These are phyloP conservation scores for Solidago caesia DNA, from an alignment of 129 eudicot species.

Conservation along the genomic window DNA sequence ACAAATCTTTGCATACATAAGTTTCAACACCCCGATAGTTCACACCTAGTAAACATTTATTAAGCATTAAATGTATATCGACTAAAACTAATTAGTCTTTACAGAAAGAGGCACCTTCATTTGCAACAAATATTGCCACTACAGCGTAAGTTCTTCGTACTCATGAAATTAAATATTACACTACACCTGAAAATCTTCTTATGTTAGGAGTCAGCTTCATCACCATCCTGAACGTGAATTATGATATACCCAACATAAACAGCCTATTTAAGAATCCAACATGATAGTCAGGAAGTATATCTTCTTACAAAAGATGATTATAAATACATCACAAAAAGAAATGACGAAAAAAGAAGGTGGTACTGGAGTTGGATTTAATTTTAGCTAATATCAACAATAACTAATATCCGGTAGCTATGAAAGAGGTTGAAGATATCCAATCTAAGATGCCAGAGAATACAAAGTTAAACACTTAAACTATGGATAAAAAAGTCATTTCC, in stretches of 20 bases:
- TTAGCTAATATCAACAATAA: slow-evolving; percentile 25
- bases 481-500: neutral
- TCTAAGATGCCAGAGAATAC: slow-evolving; percentile 7
- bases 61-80: slow-evolving; percentile 6
- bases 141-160: slow-evolving; percentile 32
- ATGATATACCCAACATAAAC: slow-evolving; percentile 48
- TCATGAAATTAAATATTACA: slow-evolving; percentile 22
- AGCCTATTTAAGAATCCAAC: slow-evolving; percentile 51
- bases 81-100: neutral
- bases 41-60: slow-evolving; percentile 14
- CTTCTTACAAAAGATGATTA: slow-evolving; percentile 25
- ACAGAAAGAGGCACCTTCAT: slow-evolving; percentile 25
- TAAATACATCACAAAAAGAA: neutral
- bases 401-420: slow-evolving; percentile 5
- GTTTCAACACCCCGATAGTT: slow-evolving; percentile 2
- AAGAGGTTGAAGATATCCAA: neutral
- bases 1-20: slow-evolving; percentile 8
- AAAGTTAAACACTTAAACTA: neutral
- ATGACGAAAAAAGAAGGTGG: neutral
- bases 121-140: slow-evolving; percentile 40
- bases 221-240: slow-evolving; percentile 49
- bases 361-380: slow-evolving; percentile 10
- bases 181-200: slow-evolving; percentile 52
- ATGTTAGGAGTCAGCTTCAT: slow-evolving; percentile 49
- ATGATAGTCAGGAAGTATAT: slow-evolving; percentile 36